Base-by-base conservation (phyloP, 768 basidiomycete genomes). In the Trametes coccinea region DNA sequence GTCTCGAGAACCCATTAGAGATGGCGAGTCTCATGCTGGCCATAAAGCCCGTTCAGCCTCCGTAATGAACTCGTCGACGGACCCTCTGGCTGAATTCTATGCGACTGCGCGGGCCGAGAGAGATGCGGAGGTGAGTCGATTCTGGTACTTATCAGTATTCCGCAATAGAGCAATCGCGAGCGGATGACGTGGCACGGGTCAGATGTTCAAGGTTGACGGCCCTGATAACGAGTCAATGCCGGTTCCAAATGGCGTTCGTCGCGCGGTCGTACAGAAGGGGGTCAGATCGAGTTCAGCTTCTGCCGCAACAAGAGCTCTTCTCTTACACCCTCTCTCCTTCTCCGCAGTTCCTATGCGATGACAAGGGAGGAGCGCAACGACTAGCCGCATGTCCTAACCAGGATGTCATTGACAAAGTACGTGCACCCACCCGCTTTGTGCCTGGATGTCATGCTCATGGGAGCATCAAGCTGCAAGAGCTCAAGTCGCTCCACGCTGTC, bases 391-490 rank as follows among this genome's bases (percentile, higher is more conserved):
- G 84, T 31, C 77, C 78, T 3, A 93, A 93, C 68, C 87, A 92
- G 70, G 83, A 87, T 66, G 81, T 93, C 49, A 79, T 91, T 34
- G 86, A 88, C 68, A 90, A 90, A 80, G 90, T 85, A 63, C 7
- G 45, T 22, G 45, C 7, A 46, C 4, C 22, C 3, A 46, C 22
- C 4, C 1, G 22, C 10, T 10, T 6, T 4, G 10, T 17, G n/a
- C 45, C 16, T 27, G 2, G 45, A 5, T 22, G 10, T 27, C 22
- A 46, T 27, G 45, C 27, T 46, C 7, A 46, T 37, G 10, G 16
- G n/a, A 3, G 5, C 22, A 27, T 17, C 45, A 27, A 93, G 91
- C 76, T 93, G 11, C 74, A 82, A 64, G 85, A 90, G 69, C 80
- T 93, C 5, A 82, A 78, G 75, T 74, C 80, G 11, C 75, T 93